A percentile compares a stretch with the other conserved stretches of the same genome.
Conservation (phyloP, 192 early-diverging fungal genomes). For the Coemansia sp. region DNA sequence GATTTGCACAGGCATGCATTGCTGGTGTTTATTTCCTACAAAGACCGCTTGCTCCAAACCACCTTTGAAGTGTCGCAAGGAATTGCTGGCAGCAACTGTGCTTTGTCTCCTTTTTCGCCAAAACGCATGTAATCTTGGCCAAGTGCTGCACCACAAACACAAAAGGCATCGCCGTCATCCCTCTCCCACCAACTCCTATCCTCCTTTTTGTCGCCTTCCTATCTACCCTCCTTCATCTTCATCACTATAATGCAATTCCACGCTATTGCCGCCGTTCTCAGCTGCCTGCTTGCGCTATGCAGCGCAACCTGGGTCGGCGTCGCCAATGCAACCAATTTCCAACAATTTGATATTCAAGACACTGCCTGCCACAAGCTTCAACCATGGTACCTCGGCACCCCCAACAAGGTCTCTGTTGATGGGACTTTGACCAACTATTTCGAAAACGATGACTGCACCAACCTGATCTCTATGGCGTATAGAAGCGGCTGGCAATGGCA, state of each 20-base stretch:
- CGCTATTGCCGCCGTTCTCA: background rate
- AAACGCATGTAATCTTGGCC: no score
- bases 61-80: no score
- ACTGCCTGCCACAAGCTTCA: background rate
- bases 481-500: background rate
- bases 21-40: no score
- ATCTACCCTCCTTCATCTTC: no score
- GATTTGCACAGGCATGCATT: no score
- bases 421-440: background rate
- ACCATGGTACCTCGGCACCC: background rate
- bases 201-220: background rate
- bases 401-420: background rate
- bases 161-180: no score
- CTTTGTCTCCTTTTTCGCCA: no score
- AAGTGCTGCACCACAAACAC: no score
- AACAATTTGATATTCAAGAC: background rate
- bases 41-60: no score
- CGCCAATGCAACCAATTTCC: background rate
- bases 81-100: no score
- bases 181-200: background rate
- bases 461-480: background rate
- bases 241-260: background rate
- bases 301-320: background rate
- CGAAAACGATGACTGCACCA: background rate
- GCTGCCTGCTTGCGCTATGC: constrained; percentile 3